Conservation (phyloP, 139 green algal genomes). For the Chlorella vulgaris region DNA sequence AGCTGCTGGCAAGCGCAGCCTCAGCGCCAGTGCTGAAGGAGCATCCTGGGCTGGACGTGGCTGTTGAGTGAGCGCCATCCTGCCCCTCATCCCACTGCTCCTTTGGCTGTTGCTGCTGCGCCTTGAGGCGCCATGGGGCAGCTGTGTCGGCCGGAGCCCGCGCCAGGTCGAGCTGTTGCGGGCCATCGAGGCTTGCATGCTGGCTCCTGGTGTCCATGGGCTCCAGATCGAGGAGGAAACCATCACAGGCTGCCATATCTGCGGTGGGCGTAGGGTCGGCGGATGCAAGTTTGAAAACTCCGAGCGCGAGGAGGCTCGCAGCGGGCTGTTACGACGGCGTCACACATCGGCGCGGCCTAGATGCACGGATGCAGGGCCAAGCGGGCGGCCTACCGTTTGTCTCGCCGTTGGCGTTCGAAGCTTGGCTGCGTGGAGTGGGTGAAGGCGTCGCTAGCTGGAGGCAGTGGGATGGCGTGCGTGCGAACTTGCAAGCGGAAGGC, state of each 20-base stretch:
- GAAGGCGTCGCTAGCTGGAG: too few species aligned
- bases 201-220: background rate
- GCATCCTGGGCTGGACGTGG: slow-evolving; percentile 13
- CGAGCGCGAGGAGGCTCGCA: too few species aligned
- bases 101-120: slow-evolving; percentile 6
- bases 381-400: too few species aligned
- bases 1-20: background rate
- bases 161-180: background rate
- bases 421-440: too few species aligned
- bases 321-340: too few species aligned
- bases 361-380: too few species aligned
- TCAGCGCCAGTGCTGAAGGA: background rate
- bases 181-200: background rate
- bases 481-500: too few species aligned
- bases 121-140: background rate
- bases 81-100: background rate
- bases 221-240: background rate
- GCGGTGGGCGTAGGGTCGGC: background rate
- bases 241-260: background rate
- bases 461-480: too few species aligned
- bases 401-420: too few species aligned
- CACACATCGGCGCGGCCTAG: too few species aligned
- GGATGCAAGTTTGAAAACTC: background rate
- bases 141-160: background rate
- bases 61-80: background rate